Evolutionary conservation across 2,329 filamentous ascomycete species (phyloP).

Genomic region (Paraconiothyrium brasiliense): DNA sequence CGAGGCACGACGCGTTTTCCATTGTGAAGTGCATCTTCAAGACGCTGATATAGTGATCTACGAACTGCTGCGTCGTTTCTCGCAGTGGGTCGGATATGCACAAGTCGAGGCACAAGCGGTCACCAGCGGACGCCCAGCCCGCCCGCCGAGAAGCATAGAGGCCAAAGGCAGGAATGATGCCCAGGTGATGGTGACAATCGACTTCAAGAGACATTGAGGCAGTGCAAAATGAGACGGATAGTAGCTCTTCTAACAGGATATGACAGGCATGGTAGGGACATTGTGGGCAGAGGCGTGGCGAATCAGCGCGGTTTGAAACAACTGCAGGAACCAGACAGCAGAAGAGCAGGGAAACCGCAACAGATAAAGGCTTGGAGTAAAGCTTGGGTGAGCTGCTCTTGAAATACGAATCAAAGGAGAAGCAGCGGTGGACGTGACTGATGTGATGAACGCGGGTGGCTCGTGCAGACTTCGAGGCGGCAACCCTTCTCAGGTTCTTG

Average conservation of each 20-base stretch:
- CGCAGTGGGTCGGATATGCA: background rate
- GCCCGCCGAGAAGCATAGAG: conserved; percentile 4
- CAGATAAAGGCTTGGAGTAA: conserved; percentile 26
- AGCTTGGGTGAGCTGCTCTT: conserved; percentile 23
- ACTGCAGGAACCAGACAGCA: conserved; percentile 13
- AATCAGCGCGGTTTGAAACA: conserved; percentile 27
- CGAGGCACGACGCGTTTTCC: background rate
- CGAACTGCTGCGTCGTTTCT: conserved; percentile 7
- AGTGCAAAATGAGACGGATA: conserved; percentile 28
- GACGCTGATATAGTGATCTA: conserved; percentile 10
- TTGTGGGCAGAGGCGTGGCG: conserved; percentile 11
- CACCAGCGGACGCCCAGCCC: conserved; percentile 8
- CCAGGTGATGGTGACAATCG: conserved; percentile 7
- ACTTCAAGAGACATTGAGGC: conserved; percentile 24
- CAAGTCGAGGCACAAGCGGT: conserved; percentile 9
- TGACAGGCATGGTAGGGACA: conserved; percentile 8
- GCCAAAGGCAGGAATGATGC: conserved; percentile 5
- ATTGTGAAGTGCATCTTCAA: background rate
- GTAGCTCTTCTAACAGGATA: background rate
- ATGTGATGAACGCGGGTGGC: conserved; percentile 15
- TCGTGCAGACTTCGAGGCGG: conserved; percentile 19
- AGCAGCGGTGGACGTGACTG: conserved; percentile 23
- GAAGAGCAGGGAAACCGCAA: conserved; percentile 6
- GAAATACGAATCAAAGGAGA: conserved; percentile 10
- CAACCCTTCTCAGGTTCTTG: background rate